These are phyloP conservation scores for Malassezia dermatis DNA, from an alignment of 1,284 basidiomycete species.

Conservation along the genomic window DNA sequence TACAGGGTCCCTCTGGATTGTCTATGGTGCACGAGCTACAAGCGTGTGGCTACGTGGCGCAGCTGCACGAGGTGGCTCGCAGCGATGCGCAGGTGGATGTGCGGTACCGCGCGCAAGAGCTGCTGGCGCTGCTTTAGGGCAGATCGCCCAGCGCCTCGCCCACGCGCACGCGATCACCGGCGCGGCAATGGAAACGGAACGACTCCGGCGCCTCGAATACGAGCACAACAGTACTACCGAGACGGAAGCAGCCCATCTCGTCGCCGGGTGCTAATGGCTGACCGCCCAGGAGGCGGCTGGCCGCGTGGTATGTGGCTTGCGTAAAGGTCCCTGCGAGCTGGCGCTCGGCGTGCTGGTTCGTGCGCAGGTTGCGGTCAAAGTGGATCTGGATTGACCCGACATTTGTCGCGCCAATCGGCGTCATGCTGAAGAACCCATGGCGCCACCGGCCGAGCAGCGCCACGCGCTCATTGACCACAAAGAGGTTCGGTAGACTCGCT, in stretches of 20 bases:
- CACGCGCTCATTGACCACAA: constrained; percentile 94
- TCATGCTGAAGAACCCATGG: constrained; percentile 92
- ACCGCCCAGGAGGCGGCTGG: constrained; percentile 60
- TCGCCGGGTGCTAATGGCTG: constrained; percentile 78
- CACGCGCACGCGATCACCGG: constrained; percentile 77
- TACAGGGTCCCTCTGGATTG: neutral
- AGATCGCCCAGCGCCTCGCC: constrained; percentile 58
- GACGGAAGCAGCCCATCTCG: constrained; percentile 93
- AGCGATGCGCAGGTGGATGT: neutral
- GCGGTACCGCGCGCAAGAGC: neutral
- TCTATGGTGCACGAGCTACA: neutral
- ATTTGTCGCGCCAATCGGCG: constrained; percentile 94
- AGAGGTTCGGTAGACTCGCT: constrained; percentile 77
- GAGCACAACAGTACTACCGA: constrained; percentile 90
- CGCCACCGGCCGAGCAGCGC: constrained; percentile 91
- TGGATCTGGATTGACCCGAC: constrained; percentile 93
- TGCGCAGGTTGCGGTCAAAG: constrained; percentile 68
- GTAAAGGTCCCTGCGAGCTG: constrained; percentile 65
- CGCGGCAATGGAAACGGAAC: constrained; percentile 69
- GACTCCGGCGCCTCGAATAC: constrained; percentile 85
- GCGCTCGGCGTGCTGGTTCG: constrained; percentile 36
- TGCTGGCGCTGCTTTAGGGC: neutral
- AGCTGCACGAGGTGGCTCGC: neutral
- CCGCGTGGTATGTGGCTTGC: constrained; percentile 58
- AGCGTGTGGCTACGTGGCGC: constrained; percentile 7